These are phyloP conservation scores for Sporothrix phasma DNA, from an alignment of 2,329 filamentous ascomycete genomes.

Conservation along the genomic window DNA sequence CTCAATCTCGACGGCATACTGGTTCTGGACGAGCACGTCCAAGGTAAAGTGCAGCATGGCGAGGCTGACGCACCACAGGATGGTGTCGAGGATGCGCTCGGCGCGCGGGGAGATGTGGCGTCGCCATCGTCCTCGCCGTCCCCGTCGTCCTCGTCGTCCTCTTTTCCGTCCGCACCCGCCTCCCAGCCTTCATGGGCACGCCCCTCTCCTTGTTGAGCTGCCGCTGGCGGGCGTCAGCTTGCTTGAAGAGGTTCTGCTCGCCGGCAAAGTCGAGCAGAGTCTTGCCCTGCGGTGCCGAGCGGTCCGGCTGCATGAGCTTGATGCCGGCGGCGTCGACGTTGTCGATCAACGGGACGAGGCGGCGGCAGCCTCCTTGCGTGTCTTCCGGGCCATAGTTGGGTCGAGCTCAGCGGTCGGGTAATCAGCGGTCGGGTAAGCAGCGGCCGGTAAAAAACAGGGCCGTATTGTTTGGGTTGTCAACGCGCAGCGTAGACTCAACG, in stretches of 20 bases:
- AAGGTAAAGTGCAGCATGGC: constrained; percentile 67
- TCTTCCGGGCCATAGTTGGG: constrained; percentile 6
- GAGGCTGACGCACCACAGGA: constrained; percentile 52
- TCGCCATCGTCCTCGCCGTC: constrained; percentile 22
- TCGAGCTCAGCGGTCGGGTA: too few species aligned
- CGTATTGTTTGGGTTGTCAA: too few species aligned
- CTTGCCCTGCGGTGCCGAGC: constrained; percentile 48
- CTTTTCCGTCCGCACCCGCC: not conserved
- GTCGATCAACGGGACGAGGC: constrained; percentile 31
- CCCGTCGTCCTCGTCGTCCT: constrained; percentile 25
- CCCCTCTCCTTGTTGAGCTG: constrained; percentile 24
- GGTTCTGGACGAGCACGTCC: constrained; percentile 68
- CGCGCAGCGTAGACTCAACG: not conserved
- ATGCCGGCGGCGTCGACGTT: constrained; percentile 40
- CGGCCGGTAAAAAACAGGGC: too few species aligned
- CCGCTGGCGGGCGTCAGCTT: constrained; percentile 34
- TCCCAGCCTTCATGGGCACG: constrained; percentile 17
- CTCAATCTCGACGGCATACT: constrained; percentile 59
- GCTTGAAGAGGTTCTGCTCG: constrained; percentile 48
- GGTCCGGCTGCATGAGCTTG: constrained; percentile 59
- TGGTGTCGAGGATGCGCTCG: constrained; percentile 44
- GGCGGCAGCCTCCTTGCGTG: constrained; percentile 31
- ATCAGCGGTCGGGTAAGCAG: too few species aligned
- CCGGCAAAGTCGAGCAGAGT: constrained; percentile 67
- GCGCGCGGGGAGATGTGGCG: constrained; percentile 33